Evolutionary conservation across 768 basidiomycete genomes (phyloP).

Genomic region (Suillus occidentalis): DNA sequence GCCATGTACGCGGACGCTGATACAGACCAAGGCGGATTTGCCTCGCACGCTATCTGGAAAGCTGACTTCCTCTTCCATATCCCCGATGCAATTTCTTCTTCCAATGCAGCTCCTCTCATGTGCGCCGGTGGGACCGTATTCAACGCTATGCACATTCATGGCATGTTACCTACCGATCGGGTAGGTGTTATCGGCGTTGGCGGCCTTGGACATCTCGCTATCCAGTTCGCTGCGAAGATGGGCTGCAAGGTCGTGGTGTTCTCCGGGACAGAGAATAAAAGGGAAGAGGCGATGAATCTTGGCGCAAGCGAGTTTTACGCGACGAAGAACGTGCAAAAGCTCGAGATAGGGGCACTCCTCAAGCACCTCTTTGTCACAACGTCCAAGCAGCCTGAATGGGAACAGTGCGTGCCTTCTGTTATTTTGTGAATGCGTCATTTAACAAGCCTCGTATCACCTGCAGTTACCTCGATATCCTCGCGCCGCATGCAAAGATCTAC

Average conservation of each 20-base stretch:
- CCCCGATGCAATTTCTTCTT: slow-evolving; percentile 31
- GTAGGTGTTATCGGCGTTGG: slow-evolving; percentile 37
- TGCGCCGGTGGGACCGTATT: slow-evolving; percentile 38
- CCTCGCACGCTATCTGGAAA: slow-evolving; percentile 36
- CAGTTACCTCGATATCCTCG: slow-evolving; percentile 27
- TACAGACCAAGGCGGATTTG: slow-evolving; percentile 36
- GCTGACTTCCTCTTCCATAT: slow-evolving; percentile 35
- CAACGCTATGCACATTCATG: slow-evolving; percentile 23
- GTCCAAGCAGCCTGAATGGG: slow-evolving; percentile 28
- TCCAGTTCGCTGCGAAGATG: slow-evolving; percentile 41
- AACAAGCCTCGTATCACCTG: background rate
- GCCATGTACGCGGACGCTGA: slow-evolving; percentile 26
- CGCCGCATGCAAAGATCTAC: slow-evolving; percentile 22
- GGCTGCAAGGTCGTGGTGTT: slow-evolving; percentile 39
- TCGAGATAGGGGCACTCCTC: slow-evolving; percentile 28
- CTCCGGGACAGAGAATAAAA: slow-evolving; percentile 33
- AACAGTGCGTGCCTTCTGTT: slow-evolving; percentile 19
- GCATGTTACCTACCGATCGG: slow-evolving; percentile 31
- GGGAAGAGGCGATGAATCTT: slow-evolving; percentile 30
- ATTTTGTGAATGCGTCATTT: background rate
- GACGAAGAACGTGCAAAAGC: slow-evolving; percentile 24
- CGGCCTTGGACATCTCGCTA: slow-evolving; percentile 38
- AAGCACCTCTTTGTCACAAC: slow-evolving; percentile 34
- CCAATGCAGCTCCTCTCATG: slow-evolving; percentile 36
- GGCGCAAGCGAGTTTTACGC: slow-evolving; percentile 38